Percentiles rank a stretch among this genome's conserved stretches.
Evolutionary conservation across 192 early-diverging fungal genomes (phyloP).

Genomic region (Martensiomyces pterosporus): DNA sequence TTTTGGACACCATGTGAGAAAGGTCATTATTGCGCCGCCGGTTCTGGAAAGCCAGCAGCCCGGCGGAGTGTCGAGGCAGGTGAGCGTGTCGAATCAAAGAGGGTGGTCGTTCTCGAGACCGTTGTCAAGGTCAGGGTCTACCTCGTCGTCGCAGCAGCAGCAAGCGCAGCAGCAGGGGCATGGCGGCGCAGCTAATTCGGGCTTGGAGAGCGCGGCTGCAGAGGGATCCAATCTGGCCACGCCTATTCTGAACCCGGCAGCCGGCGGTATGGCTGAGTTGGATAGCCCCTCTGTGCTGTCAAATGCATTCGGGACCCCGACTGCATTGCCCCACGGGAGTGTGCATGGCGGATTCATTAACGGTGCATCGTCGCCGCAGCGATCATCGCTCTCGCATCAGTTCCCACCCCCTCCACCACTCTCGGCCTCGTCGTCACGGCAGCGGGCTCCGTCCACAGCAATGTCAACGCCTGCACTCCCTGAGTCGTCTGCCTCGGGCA

Average conservation of each 20-base stretch:
- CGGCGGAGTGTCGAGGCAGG: conserved; percentile 31
- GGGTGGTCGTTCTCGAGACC: conserved; percentile 44
- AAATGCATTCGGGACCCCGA: no score
- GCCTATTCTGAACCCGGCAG: no score
- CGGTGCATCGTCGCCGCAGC: conserved; percentile 20
- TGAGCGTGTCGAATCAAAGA: conserved; percentile 34
- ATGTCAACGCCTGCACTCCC: conserved; percentile 16
- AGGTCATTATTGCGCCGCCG: conserved; percentile 45
- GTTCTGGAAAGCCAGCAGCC: conserved; percentile 24
- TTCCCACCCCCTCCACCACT: conserved; percentile 38
- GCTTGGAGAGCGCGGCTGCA: no score
- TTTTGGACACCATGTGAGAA: conserved; percentile 40
- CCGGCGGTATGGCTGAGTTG: no score
- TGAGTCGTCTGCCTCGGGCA: conserved; percentile 17
- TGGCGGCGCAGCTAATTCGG: no score
- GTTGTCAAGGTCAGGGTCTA: conserved; percentile 30
- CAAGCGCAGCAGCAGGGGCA: conserved; percentile 15
- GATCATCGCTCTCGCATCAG: conserved; percentile 4
- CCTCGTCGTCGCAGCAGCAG: conserved; percentile 20
- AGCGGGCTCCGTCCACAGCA: conserved; percentile 6
- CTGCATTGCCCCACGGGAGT: conserved; percentile 1
- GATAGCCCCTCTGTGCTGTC: no score
- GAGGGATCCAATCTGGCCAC: no score
- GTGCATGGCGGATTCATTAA: conserved; percentile 26
- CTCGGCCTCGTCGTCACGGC: conserved; percentile 26